Base-by-base conservation (phyloP, 1,139 yeast genomes). In the Debaryomyces subglobosus region DNA sequence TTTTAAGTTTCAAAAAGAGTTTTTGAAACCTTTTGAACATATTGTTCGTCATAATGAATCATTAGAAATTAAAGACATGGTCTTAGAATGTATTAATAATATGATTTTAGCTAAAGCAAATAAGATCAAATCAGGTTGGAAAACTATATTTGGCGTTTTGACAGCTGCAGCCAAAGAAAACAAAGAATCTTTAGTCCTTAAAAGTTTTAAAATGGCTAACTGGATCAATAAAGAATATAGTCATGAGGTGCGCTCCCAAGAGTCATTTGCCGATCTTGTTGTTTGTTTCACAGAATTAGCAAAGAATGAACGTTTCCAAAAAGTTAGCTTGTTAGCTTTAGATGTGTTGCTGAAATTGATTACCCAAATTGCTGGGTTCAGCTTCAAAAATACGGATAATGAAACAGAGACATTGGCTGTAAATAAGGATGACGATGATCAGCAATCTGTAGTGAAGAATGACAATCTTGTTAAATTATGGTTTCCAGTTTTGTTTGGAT, bases 1-100 rank as follows among this genome's bases (percentile, higher is more conserved):
- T 63, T 95, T 95, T 76, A 92, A 89, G 67, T 95, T 95, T 69
- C 99, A 95, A 67, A 87, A 87, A 59, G 98, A 94, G 62, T 95
- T 95, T 60, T 77, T 95, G 63, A 84, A 85, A 61, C 99, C 99
- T 2, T 95, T 92, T 68, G 92, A 88, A 59, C 86, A 86, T 63
- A 85, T 91, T 20, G 79, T 94, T 58, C 67, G 74, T 43, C 82
- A 89, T 61, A 89, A 89, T 54, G 76, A 76, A 12, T 82, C 87
- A 35, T 66, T 79, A 13, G 89, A 86, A 48, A 94, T 91, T 25
- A 89, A 88, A 62, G 96, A 89, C 52, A 85, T 94, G 92, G 92
- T 90, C 7, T 74, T 95, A 52, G 97, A 92, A 58, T 92, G 97
- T 68, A 78, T 92, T 57, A 84, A 86, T 57, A 94, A 90, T 62